Base-by-base conservation (phyloP, 2,329 filamentous ascomycete species). In the Ophiostoma perfectum region DNA sequence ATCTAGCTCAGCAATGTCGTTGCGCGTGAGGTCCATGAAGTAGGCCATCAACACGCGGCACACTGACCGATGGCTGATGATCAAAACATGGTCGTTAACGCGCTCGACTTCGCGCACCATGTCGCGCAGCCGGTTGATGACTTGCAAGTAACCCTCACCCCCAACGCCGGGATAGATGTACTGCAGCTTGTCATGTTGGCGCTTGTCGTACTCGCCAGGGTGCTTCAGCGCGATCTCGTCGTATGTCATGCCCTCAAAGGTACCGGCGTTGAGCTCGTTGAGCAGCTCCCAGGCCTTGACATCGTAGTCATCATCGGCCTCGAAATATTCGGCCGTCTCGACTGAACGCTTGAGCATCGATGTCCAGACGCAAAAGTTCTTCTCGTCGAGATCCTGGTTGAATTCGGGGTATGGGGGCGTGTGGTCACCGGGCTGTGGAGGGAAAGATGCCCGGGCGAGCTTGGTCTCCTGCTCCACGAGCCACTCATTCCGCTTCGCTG, bases 241-340 rank as follows among this genome's bases (percentile, higher is more conserved):
- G 77, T 99, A 98, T 0, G 95, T 98, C 82, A 97, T 88, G 66
- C 95, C 94, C 76, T 99, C 95, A 80, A 97, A 97, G 65, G 88
- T 85, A 14, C 95, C 95, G 0, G 94, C 90, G 74, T 98, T 96
- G 65, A 99, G 86, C 79, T 99, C 95, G 75, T 99, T 96, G 66
- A 99, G 85, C 92, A 97, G 96, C 75, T 93, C 91, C 92, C 94
- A 97, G 73, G 96, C 91, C 81, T 99, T 99, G 74, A 96, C 89
- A 73, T 98, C 95, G 77, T 94, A 97, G 67, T 97, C 92, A 36
- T 98, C 94, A 72, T 98, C 95, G 0, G 82, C 84, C 73, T 96
- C 91, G 77, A 98, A 99, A 77, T 90, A 90, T 72, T 95, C 88
- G 0, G 90, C 93, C 0, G 93, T 96, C 75, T 97, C 88, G 66